These are phyloP conservation scores for Kipferlia bialata DNA, from an alignment of 78 protist species.

Conservation along the genomic window DNA sequence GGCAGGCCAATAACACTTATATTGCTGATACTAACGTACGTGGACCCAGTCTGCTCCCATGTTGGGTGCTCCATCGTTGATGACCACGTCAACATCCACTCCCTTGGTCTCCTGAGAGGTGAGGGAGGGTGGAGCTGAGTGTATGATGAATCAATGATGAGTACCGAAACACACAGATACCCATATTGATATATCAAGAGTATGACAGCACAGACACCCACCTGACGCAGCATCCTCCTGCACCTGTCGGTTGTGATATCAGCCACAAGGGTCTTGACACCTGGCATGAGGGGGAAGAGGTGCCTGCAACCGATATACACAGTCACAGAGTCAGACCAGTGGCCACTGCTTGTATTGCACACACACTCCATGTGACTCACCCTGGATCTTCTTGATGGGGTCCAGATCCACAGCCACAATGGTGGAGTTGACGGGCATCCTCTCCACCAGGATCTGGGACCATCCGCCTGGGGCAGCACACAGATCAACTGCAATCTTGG, in stretches of 20 bases:
- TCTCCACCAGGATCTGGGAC: slow-evolving; percentile 83
- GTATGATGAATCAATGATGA: background rate
- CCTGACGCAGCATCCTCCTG: slow-evolving; percentile 42
- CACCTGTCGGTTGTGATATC: slow-evolving; percentile 92
- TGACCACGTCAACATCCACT: slow-evolving; percentile 38
- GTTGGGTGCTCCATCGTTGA: slow-evolving; percentile 99
- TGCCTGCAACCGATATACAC: too few species aligned
- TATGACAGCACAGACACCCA: too few species aligned
- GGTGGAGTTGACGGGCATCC: slow-evolving; percentile 62
- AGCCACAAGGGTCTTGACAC: slow-evolving; percentile 44
- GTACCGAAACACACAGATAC: too few species aligned
- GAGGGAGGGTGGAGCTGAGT: background rate
- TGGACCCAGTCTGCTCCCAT: slow-evolving; percentile 87
- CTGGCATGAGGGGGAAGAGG: background rate
- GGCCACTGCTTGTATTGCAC: background rate
- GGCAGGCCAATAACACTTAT: too few species aligned
- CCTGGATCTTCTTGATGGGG: slow-evolving; percentile 77
- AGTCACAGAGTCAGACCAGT: too few species aligned
- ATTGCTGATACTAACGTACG: too few species aligned
- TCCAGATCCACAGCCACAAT: slow-evolving; percentile 91
- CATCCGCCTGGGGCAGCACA: slow-evolving; percentile 98
- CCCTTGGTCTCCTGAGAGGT: background rate
- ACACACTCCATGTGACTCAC: slow-evolving; percentile 20
- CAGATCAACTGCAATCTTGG: slow-evolving; percentile 78
- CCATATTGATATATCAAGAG: background rate